phyloP scores from a whole-genome alignment of 352 stramenopile species.

The Phytophthora chlamydospora region DNA sequence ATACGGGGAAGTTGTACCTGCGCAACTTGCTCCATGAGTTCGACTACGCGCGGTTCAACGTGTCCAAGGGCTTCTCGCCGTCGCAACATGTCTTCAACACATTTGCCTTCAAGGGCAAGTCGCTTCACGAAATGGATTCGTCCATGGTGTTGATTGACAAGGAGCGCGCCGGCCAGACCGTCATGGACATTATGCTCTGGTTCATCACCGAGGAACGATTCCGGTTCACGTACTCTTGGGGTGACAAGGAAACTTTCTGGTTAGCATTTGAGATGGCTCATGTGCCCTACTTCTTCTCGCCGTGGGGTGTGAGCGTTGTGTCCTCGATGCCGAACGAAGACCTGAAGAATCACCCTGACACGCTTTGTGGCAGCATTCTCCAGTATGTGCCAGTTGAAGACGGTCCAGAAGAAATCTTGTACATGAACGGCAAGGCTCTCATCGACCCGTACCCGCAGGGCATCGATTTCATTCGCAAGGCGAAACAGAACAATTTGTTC shows the following conservation, averaged over 20 bases:
- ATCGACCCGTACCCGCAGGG: constrained; percentile 35
- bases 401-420: constrained; percentile 29
- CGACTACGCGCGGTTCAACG: constrained; percentile 50
- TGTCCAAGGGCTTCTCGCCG: constrained; percentile 20
- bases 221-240: constrained; percentile 41
- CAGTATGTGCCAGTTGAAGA: constrained; percentile 41
- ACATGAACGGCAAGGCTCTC: constrained; percentile 33
- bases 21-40: constrained; percentile 46
- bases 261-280: constrained; percentile 44
- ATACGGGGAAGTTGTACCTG: constrained; percentile 42
- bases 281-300: constrained; percentile 43
- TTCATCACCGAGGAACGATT: constrained; percentile 44
- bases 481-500: constrained; percentile 44
- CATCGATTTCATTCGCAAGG: constrained; percentile 41
- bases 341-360: constrained; percentile 35
- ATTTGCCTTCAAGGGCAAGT: constrained; percentile 47
- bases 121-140: constrained; percentile 68
- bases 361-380: constrained; percentile 43
- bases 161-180: constrained; percentile 31
- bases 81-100: constrained; percentile 50
- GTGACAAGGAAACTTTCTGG: constrained; percentile 57
- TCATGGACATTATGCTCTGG: constrained; percentile 40
- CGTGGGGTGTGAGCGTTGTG: constrained; percentile 42
- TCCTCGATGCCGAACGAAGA: constrained; percentile 42
- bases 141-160: constrained; percentile 69